Base-by-base conservation (phyloP, 305 asterid species). In the Ilex paraguariensis region DNA sequence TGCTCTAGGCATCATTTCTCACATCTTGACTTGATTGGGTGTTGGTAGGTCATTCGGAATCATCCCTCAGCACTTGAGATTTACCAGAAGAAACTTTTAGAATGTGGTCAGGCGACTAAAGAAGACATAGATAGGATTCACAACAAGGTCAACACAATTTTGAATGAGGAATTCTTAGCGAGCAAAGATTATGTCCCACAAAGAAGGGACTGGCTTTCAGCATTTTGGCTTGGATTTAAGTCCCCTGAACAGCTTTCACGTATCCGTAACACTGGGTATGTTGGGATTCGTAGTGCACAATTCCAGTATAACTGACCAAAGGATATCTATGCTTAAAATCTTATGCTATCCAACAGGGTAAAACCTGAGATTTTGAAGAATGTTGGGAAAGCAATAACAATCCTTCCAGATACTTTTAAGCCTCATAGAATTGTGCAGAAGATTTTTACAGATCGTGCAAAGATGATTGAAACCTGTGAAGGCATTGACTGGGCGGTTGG, bases 141-240 rank as follows among this genome's bases (percentile, higher is more conserved):
- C 15, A 64, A 59, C 60, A 72, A 72, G 70, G 72, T 72, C 15
- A 68, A 59, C 42, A 15, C 75, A 0, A 72, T 68, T 56, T 72
- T 72, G 56, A 72, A 76, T 62, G 81, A 72, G 49, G 81, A 76
- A 65, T 72, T 76, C 57, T 31, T 40, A 59, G 48, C 95, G 77
- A 91, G 96, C 89, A 91, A 91, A 75, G 96, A 88, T 55, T 84
- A 88, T 62, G 80, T 91, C 53, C 93, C 98, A 56, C 80, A 82
- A 65, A 84, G 86, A 70, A 78, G 98, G 83, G 96, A 91, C 82
- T 91, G 98, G 96, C 96, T 91, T 70, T 91, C 98, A 62, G 96
- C 96, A 39, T 90, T 83, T 76, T 90, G 96, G 96, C 58, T 77
- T 61, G 95, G 97, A 57, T 90, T 90, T 81, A 90, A 90, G 83